Conservation (phyloP, 192 early-diverging fungal species). For the Paraglomus brasilianum region DNA sequence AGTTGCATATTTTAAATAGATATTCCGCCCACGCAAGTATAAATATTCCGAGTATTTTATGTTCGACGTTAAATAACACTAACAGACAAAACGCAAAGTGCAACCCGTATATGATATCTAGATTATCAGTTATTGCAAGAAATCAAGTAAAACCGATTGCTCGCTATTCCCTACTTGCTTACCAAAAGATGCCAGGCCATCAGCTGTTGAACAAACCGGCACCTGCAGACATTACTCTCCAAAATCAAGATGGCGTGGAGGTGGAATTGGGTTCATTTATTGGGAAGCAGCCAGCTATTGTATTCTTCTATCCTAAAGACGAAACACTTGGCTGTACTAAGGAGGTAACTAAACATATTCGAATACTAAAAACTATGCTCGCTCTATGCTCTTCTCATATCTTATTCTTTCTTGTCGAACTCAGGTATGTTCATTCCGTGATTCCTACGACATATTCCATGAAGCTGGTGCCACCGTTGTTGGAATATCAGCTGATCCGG, state of each 20-base stretch:
- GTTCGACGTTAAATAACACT: too few relatives aligned
- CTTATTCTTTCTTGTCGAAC: background rate
- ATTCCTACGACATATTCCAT: constrained; percentile 36
- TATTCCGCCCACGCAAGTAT: too few relatives aligned
- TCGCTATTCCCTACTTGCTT: too few relatives aligned
- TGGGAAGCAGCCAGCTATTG: constrained; percentile 32
- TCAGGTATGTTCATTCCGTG: constrained; percentile 43
- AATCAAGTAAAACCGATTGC: too few relatives aligned
- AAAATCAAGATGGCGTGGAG: constrained; percentile 37
- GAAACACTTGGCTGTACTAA: constrained; percentile 38
- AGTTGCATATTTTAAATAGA: too few relatives aligned
- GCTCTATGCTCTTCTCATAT: background rate
- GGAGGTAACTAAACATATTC: constrained; percentile 32
- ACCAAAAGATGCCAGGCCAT: constrained; percentile 20
- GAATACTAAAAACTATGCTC: background rate
- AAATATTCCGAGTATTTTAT: too few relatives aligned
- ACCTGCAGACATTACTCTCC: constrained; percentile 31
- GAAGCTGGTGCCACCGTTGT: constrained; percentile 39
- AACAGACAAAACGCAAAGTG: too few relatives aligned
- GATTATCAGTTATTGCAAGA: too few relatives aligned
- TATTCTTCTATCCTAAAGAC: constrained; percentile 48
- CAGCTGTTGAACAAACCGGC: constrained; percentile 35
- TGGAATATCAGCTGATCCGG: constrained; percentile 38
- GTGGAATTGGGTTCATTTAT: constrained; percentile 34
- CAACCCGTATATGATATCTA: too few relatives aligned